Conservation (phyloP, 2,329 filamentous ascomycete species). For the Nemania bipapillata region DNA sequence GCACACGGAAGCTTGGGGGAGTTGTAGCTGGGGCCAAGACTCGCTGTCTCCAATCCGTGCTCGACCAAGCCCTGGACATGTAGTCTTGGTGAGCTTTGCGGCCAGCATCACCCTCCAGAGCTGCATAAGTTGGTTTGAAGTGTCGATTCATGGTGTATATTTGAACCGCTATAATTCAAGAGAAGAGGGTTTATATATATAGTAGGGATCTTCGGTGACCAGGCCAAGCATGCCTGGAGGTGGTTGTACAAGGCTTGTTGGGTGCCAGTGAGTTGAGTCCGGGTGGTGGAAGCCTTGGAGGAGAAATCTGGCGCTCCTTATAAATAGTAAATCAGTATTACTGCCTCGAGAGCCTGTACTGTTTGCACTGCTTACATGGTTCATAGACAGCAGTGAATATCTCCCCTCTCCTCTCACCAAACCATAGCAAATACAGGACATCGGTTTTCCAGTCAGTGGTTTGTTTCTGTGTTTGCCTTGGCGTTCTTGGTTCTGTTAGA, state of each 20-base stretch:
- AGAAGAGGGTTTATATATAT: not conserved
- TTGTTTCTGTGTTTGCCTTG: not conserved
- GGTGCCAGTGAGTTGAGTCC: not conserved
- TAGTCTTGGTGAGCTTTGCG: not conserved
- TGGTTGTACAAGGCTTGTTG: not conserved
- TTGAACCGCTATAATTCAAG: not conserved
- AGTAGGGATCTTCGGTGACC: not conserved
- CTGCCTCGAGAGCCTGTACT: not conserved
- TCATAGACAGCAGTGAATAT: not conserved
- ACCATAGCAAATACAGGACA: not conserved
- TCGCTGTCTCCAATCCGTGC: slow-evolving; percentile 11
- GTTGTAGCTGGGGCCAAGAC: not conserved
- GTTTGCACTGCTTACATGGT: no score
- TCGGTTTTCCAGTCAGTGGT: not conserved
- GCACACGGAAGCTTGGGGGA: no score
- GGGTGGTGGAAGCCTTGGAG: not conserved
- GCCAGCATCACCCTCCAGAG: not conserved
- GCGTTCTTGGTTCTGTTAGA: not conserved
- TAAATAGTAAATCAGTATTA: not conserved
- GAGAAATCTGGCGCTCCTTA: not conserved
- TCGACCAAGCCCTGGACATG: not conserved
- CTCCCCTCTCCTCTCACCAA: not conserved
- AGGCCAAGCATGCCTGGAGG: not conserved
- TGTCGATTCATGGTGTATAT: not conserved
- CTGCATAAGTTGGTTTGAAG: slow-evolving; percentile 11